Evolutionary conservation across 1,284 basidiomycete genomes (phyloP), one percentile per base, ranked within the genome.

Genomic region (Sporisorium reilianum): DNA sequence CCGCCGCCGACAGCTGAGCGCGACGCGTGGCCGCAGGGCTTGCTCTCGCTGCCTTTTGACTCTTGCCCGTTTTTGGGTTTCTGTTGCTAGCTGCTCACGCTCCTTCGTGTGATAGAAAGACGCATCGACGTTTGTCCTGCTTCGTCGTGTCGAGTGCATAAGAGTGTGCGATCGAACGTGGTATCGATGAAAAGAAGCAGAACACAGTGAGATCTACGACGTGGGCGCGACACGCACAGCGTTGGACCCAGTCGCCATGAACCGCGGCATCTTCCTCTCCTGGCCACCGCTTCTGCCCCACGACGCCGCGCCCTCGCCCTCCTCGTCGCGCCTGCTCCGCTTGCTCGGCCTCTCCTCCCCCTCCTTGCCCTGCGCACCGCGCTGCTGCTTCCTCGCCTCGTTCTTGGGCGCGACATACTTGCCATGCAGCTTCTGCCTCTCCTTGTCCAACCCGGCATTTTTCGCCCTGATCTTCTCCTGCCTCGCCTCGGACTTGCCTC

Each of bases 381-480:
- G n/a, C 41, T 51, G 69, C 48, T 64, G 57, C 46, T 81, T 82
- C 50, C 71, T 63, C 32, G 56, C 60, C 64, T 78, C 80, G 16
- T 77, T 75, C 44, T 80, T 77, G 18, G 80, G 80, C 46, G 75
- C 79, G 0, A 84, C 74, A 44, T 80, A 80, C 62, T 83, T 82
- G 16, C 80, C 79, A 56, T 79, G 77, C 51, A 81, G 16, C 61
- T 83, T 83, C 18, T 55, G 50, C 36, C 83, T 59, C 56, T 84
- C 82, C 55, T 80, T 75, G 20, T 83, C 82, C 44, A 84, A 64
- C 16, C 50, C 77, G 2, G 62, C 62, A 50, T 84, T 84, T 77
- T 83, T 83, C 5, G 55, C 64, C 57, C 76, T 71, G 63, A 84
- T 84, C 75, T 82, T 84, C 23, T 83, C 74, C 61, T 59, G 64